A percentile compares a stretch with the other conserved stretches of the same genome.
Evolutionary conservation across 202 grass and related monocot species (phyloP).

Genomic region (Musa balbisiana): DNA sequence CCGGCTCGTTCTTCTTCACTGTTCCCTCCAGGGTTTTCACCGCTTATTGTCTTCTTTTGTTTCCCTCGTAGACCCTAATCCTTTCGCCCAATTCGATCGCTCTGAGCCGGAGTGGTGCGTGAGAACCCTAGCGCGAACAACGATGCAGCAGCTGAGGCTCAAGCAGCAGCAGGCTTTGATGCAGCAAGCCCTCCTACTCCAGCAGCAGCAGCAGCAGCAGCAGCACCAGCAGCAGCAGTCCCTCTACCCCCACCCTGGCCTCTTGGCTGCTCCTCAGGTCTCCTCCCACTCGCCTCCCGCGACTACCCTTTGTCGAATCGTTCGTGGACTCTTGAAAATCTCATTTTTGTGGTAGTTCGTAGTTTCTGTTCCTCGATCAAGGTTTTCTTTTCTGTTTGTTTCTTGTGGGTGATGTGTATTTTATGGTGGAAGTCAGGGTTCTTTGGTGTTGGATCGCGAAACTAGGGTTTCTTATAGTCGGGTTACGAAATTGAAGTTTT

Average conservation of each 20-base stretch:
- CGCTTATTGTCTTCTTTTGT: background rate
- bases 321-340: too few relatives aligned
- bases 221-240: constrained; percentile 1
- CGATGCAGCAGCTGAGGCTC: constrained; percentile 5
- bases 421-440: too few relatives aligned
- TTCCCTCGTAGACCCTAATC: background rate
- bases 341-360: too few relatives aligned
- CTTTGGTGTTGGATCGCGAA: too few relatives aligned
- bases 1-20: background rate
- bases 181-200: constrained; percentile 18
- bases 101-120: background rate
- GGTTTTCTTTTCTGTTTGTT: too few relatives aligned
- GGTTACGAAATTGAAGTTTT: too few relatives aligned
- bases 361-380: too few relatives aligned
- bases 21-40: constrained; percentile 4
- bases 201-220: background rate
- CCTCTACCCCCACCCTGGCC: constrained; percentile 16
- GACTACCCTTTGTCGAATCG: too few relatives aligned
- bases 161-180: constrained; percentile 20
- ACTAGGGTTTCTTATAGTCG: too few relatives aligned
- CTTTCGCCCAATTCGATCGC: background rate
- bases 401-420: too few relatives aligned
- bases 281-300: background rate
- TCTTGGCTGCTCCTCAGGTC: constrained; percentile 17
- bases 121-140: background rate